Evolutionary conservation across 2,329 filamentous ascomycete genomes (phyloP).

Genomic region (Fusarium drepaniforme): DNA sequence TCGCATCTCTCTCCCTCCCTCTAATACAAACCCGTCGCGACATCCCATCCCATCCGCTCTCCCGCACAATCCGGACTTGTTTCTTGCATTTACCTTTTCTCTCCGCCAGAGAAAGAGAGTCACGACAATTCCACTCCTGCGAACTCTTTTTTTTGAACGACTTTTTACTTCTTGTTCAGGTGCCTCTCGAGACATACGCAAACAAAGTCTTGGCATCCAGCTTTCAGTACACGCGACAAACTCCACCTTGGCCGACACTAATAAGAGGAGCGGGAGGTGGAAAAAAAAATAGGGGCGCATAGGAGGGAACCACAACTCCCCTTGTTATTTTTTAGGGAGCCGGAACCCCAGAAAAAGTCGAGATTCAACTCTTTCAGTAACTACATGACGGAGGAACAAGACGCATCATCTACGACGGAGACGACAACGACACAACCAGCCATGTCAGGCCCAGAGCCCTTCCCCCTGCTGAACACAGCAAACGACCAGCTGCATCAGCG

Average conservation of each 20-base stretch:
- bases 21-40: constrained; percentile 26
- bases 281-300: constrained; percentile 33
- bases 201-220: neutral
- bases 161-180: neutral
- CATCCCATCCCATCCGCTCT: constrained; percentile 14
- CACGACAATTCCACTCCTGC: neutral
- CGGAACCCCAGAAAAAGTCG: constrained; percentile 10
- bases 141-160: neutral
- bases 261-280: neutral
- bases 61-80: constrained; percentile 29
- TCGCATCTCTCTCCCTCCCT: constrained; percentile 32
- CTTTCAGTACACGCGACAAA: constrained; percentile 10
- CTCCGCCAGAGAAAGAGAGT: neutral
- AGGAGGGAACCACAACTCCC: constrained; percentile 2
- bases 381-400: neutral
- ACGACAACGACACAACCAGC: constrained; percentile 5
- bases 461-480: constrained; percentile 65
- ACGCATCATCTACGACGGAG: neutral
- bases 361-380: neutral
- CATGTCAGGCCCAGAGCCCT: constrained; percentile 66
- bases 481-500: constrained; percentile 61
- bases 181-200: neutral
- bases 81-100: neutral
- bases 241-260: constrained; percentile 20
- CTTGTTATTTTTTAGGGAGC: neutral